phyloP scores from a whole-genome alignment of 2,329 filamentous ascomycete genomes.

The Amauroascus verrucosus region DNA sequence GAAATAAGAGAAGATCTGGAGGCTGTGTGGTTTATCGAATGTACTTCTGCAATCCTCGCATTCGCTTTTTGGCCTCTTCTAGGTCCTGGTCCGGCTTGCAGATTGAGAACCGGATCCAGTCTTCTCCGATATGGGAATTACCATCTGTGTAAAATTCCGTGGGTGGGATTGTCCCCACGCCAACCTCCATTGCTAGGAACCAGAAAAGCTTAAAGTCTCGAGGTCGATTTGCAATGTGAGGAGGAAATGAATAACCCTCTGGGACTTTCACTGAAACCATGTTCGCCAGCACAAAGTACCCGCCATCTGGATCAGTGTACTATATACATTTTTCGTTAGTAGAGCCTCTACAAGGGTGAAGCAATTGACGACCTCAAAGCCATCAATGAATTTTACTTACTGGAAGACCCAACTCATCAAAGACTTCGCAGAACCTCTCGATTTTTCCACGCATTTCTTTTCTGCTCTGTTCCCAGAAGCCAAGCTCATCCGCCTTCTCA shows the following conservation, averaged over 20 bases:
- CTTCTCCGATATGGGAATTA: slow-evolving; percentile 76
- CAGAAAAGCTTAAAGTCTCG: slow-evolving; percentile 90
- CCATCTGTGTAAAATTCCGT: slow-evolving; percentile 90
- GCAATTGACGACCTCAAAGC: neutral
- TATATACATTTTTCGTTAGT: slow-evolving; percentile 16
- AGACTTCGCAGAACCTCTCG: slow-evolving; percentile 72
- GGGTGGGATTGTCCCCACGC: slow-evolving; percentile 89
- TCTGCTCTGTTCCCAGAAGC: slow-evolving; percentile 80
- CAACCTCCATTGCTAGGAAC: slow-evolving; percentile 95
- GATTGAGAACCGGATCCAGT: slow-evolving; percentile 90
- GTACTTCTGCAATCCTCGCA: slow-evolving; percentile 63
- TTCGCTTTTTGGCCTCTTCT: slow-evolving; percentile 64
- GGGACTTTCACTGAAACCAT: slow-evolving; percentile 79
- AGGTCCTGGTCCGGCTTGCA: slow-evolving; percentile 88
- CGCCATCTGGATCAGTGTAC: slow-evolving; percentile 88
- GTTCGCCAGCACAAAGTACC: slow-evolving; percentile 95
- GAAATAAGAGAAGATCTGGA: neutral
- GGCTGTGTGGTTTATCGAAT: slow-evolving; percentile 35
- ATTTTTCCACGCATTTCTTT: slow-evolving; percentile 85
- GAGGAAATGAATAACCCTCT: slow-evolving; percentile 73
- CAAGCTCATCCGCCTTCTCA: slow-evolving; percentile 71
- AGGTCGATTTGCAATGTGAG: slow-evolving; percentile 74
- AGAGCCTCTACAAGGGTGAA: neutral
- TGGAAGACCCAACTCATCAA: slow-evolving; percentile 62
- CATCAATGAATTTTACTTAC: slow-evolving; percentile 23